Percentiles rank a stretch among this genome's conserved stretches.
phyloP scores from a whole-genome alignment of 1,139 yeast species.

The Debaryomyces fabryi region DNA sequence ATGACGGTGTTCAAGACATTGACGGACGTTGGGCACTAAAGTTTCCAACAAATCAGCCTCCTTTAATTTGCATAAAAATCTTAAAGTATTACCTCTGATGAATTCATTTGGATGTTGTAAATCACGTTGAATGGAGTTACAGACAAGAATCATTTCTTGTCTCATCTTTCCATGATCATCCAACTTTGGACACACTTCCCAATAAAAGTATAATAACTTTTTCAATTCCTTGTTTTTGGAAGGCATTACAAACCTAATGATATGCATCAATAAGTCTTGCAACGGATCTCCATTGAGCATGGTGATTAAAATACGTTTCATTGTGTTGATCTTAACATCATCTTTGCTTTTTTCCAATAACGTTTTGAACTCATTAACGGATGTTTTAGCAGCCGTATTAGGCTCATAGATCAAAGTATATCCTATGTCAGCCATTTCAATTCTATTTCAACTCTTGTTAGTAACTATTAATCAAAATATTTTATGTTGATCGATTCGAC shows the following conservation, averaged over 20 bases:
- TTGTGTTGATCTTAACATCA: slow-evolving; percentile 82
- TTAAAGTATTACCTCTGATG: slow-evolving; percentile 91
- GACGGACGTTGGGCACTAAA: slow-evolving; percentile 88
- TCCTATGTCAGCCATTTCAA: slow-evolving; percentile 52
- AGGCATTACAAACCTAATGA: slow-evolving; percentile 96
- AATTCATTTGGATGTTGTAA: slow-evolving; percentile 98
- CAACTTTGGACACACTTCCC: slow-evolving; percentile 97
- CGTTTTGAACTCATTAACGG: slow-evolving; percentile 75
- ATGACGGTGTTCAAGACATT: slow-evolving; percentile 92
- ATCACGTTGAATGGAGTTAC: slow-evolving; percentile 97
- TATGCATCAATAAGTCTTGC: slow-evolving; percentile 96
- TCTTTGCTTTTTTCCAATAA: slow-evolving; percentile 89
- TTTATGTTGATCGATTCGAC: background rate
- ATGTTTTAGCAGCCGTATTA: slow-evolving; percentile 67
- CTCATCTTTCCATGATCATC: slow-evolving; percentile 88
- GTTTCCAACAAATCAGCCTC: slow-evolving; percentile 96
- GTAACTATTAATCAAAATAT: background rate
- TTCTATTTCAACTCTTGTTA: slow-evolving; percentile 2
- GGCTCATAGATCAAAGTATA: slow-evolving; percentile 80
- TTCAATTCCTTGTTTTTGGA: slow-evolving; percentile 88
- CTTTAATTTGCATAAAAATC: slow-evolving; percentile 85
- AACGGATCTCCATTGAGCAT: slow-evolving; percentile 93
- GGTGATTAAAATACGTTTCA: slow-evolving; percentile 83
- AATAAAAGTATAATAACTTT: slow-evolving; percentile 89
- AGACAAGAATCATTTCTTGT: slow-evolving; percentile 98